Evolutionary conservation across 805 yeast species (phyloP), one percentile per base, ranked within the genome.

Genomic region (Sugiyamaella lignohabitans): DNA sequence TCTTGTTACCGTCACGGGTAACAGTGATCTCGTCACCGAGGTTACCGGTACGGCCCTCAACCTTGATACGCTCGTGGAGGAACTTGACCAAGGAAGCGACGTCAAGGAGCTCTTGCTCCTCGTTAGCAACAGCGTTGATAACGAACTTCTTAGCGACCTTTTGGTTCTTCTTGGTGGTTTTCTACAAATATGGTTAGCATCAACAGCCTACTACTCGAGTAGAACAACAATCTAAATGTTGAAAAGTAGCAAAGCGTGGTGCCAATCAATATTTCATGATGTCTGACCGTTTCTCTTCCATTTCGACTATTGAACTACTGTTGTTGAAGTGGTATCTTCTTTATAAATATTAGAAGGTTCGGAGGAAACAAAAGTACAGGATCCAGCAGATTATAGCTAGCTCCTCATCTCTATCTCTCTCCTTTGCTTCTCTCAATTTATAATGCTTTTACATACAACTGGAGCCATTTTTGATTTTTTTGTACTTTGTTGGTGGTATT

Each of bases 11-110:
- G 69, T 87, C 93, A 67, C 78, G 75, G 67, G 87, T 75, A 60
- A 91, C 87, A 58, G 89, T 77, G 79, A 93, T 81, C 70, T 83
- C 85, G 71, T 86, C 89, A 77, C 96, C 96, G 70, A 93, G 84
- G 91, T 88, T 86, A 75, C 98, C 96, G 66, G 86, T 78, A 69
- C 84, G 81, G 74, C 91, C 89, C 59, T 93, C 99, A 69, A 93
- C 91, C 84, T 93, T 93, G 87, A 93, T 91, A 87, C 87, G 96
- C 79, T 93, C 98, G 72, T 84, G 81, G 75, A 93, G 84, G 91
- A 83, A 93, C 81, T 93, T 91, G 68, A 87, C 95, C 82, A 91
- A 88, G 66, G 94, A 82, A 70, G 93, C 84, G 73, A 94, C 93
- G 84, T 93, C 98, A 68, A 88, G 87, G 79, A 89, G 94, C 75